Evolutionary conservation across 208 protist species (phyloP).

Genomic region (Strigomonas galati): DNA sequence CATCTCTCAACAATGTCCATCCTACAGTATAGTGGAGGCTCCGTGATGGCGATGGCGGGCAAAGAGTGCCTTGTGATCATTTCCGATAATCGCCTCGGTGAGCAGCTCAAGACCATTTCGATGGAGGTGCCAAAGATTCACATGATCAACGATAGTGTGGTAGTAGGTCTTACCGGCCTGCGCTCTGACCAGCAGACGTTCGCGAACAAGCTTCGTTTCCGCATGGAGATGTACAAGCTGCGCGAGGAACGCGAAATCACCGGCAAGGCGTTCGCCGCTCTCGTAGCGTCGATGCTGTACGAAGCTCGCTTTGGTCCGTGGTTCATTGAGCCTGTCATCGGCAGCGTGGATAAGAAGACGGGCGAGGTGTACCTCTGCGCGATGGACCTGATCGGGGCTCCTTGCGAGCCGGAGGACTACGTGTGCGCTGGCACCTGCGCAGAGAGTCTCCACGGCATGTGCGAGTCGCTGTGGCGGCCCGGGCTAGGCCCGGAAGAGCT

Average conservation of each 20-base stretch:
- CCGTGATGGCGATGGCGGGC: conserved; percentile 96
- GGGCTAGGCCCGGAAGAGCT: conserved; percentile 95
- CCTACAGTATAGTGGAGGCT: conserved; percentile 96
- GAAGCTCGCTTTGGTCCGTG: conserved; percentile 97
- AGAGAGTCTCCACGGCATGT: conserved; percentile 98
- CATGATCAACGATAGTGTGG: conserved; percentile 92
- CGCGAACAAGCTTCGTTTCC: conserved; percentile 81
- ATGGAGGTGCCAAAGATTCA: conserved; percentile 96
- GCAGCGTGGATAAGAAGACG: conserved; percentile 93
- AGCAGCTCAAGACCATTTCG: conserved; percentile 95
- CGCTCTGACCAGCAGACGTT: conserved; percentile 97
- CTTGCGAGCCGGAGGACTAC: conserved; percentile 95
- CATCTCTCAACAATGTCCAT: conserved; percentile 79
- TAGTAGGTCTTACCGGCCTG: conserved; percentile 96
- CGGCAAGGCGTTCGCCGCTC: conserved; percentile 76
- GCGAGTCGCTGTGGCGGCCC: conserved; percentile 95
- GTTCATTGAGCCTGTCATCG: conserved; percentile 98
- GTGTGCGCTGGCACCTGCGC: conserved; percentile 95
- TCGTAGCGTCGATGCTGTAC: conserved; percentile 89
- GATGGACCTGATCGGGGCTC: conserved; percentile 96
- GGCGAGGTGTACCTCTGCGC: conserved; percentile 94
- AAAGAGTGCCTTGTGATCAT: conserved; percentile 99
- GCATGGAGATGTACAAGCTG: conserved; percentile 89
- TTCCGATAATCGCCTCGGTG: conserved; percentile 95
- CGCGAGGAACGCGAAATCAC: conserved; percentile 88